Conservation (phyloP, 1,284 basidiomycete genomes). For the Trametes polyzona region DNA sequence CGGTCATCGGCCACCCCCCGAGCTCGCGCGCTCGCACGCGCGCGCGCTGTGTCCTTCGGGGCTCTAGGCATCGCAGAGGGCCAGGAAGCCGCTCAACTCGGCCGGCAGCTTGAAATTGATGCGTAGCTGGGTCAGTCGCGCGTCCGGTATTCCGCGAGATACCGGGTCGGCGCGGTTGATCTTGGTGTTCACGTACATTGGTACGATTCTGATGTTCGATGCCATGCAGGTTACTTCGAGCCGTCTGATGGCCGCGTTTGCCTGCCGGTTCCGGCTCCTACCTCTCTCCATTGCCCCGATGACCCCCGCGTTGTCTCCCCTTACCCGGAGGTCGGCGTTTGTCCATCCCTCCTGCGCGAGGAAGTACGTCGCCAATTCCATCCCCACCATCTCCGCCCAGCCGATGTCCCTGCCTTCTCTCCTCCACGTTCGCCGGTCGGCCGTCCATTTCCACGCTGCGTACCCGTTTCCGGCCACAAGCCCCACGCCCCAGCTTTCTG, state of each 20-base stretch:
- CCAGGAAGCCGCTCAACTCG: neutral
- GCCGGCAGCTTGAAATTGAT: neutral
- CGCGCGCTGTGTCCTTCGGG: neutral
- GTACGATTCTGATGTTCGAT: neutral
- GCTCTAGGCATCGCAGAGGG: neutral
- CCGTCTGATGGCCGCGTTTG: neutral
- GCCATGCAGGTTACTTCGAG: neutral
- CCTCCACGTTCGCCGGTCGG: constrained; percentile 26
- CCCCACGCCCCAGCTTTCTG: constrained; percentile 43
- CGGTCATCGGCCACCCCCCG: neutral
- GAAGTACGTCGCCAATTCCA: constrained; percentile 35
- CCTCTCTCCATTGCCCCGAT: constrained; percentile 21
- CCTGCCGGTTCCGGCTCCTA: neutral
- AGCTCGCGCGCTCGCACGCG: neutral
- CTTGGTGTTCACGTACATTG: neutral
- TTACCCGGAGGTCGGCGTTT: constrained; percentile 30
- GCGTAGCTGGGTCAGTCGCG: neutral
- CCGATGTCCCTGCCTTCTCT: constrained; percentile 36
- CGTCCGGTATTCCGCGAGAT: constrained; percentile 4
- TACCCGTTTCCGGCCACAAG: constrained; percentile 35
- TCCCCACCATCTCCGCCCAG: constrained; percentile 46
- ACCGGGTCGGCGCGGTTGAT: constrained; percentile 1
- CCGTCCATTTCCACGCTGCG: constrained; percentile 36
- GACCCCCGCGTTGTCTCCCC: constrained; percentile 46
- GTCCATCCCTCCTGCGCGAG: constrained; percentile 1